A percentile compares a stretch with the other conserved stretches of the same genome.
These are phyloP conservation scores for Phytophthora tubulina DNA, from an alignment of 352 stramenopile species.

Conservation along the genomic window DNA sequence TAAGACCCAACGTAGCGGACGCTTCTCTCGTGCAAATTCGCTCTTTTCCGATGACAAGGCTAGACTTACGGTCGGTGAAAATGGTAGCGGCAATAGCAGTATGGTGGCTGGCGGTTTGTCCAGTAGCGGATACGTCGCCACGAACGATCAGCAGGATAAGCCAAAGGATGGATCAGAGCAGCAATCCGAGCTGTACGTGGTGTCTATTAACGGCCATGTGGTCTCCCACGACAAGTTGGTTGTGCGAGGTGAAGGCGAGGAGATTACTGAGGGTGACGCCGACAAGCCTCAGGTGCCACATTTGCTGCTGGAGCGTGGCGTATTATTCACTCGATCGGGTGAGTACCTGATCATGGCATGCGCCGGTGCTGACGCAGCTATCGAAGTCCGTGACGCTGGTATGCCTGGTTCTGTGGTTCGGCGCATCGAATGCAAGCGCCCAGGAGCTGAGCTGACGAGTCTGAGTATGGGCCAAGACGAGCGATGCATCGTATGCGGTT, in stretches of 20 bases:
- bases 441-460: constrained; percentile 63
- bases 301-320: constrained; percentile 73
- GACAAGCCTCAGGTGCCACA: constrained; percentile 39
- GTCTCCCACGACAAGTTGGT: constrained; percentile 71
- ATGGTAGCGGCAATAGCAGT: constrained; percentile 39
- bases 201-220: constrained; percentile 87
- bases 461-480: constrained; percentile 85
- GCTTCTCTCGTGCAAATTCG: constrained; percentile 49
- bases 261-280: constrained; percentile 24
- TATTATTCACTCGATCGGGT: constrained; percentile 80
- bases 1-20: constrained; percentile 42
- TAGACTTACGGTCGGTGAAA: constrained; percentile 44
- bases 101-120: constrained; percentile 50
- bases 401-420: constrained; percentile 65
- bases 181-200: constrained; percentile 81
- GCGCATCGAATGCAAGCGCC: constrained; percentile 84
- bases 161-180: constrained; percentile 40
- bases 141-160: constrained; percentile 37
- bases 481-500: constrained; percentile 83
- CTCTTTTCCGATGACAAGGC: constrained; percentile 61
- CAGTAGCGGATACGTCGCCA: constrained; percentile 46
- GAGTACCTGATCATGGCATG: constrained; percentile 84
- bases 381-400: constrained; percentile 82
- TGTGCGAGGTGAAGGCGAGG: constrained; percentile 42
- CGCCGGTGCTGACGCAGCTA: constrained; percentile 63